These are phyloP conservation scores for Earliella scabrosa DNA, from an alignment of 1,284 basidiomycete species.

Conservation along the genomic window DNA sequence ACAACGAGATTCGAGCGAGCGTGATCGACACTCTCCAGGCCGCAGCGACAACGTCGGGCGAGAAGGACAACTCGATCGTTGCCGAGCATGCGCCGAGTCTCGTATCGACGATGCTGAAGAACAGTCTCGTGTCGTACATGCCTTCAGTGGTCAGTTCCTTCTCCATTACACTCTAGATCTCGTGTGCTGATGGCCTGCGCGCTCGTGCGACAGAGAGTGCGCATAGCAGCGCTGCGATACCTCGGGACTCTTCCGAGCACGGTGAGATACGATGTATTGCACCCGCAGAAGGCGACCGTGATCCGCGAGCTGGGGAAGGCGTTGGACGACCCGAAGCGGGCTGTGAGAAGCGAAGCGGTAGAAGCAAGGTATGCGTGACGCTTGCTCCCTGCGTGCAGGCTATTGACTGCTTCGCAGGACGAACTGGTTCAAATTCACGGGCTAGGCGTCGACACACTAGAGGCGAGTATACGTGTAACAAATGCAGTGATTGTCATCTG, in stretches of 20 bases:
- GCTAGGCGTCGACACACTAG: slow-evolving; percentile 28
- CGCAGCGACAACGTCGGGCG: slow-evolving; percentile 58
- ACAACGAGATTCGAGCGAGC: slow-evolving; percentile 74
- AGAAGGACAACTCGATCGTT: slow-evolving; percentile 49
- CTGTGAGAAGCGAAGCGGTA: slow-evolving; percentile 86
- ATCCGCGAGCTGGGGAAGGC: slow-evolving; percentile 74
- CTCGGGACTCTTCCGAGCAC: slow-evolving; percentile 74
- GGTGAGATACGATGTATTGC: slow-evolving; percentile 80
- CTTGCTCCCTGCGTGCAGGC: too few relatives aligned
- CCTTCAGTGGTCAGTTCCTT: slow-evolving; percentile 56
- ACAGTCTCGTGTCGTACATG: slow-evolving; percentile 51
- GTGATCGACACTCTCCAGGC: slow-evolving; percentile 83
- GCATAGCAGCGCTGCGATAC: slow-evolving; percentile 77
- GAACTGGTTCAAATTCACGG: slow-evolving; percentile 66
- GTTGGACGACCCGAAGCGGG: slow-evolving; percentile 85
- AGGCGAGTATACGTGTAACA: slow-evolving; percentile 17
- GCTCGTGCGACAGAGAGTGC: slow-evolving; percentile 62
- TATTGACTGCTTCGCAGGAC: slow-evolving; percentile 48
- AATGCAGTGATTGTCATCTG: too few relatives aligned
- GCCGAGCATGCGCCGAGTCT: slow-evolving; percentile 75
- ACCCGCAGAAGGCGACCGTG: slow-evolving; percentile 74
- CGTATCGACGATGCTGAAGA: slow-evolving; percentile 73
- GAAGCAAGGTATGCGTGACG: slow-evolving; percentile 64
- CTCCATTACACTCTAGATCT: too few relatives aligned
- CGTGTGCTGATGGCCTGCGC: too few relatives aligned